These are phyloP conservation scores for Botrytis squamosa DNA, from an alignment of 2,329 filamentous ascomycete species.

Conservation along the genomic window DNA sequence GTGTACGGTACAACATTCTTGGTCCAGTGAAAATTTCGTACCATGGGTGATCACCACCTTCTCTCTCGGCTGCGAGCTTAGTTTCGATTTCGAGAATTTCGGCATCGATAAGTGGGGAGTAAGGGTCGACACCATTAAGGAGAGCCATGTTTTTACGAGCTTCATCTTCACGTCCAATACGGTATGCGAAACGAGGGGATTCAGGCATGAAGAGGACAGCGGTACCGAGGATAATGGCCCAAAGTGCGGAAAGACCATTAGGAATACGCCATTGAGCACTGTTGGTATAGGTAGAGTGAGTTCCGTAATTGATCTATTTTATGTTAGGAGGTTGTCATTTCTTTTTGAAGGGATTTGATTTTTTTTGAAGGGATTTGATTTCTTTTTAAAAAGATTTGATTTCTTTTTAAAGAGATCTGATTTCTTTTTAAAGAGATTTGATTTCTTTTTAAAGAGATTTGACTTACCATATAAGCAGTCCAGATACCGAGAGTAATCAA, in stretches of 20 bases:
- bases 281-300: constrained; percentile 44
- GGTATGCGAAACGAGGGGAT: constrained; percentile 53
- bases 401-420: too few species aligned
- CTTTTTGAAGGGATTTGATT: neutral
- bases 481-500: constrained; percentile 69
- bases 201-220: constrained; percentile 56
- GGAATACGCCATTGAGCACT: constrained; percentile 63
- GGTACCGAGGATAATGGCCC: constrained; percentile 52
- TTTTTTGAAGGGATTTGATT: too few species aligned
- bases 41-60: constrained; percentile 39
- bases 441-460: neutral
- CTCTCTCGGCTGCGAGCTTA: constrained; percentile 51
- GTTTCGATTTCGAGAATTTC: constrained; percentile 53
- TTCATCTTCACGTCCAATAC: constrained; percentile 47
- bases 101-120: constrained; percentile 43
- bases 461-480: constrained; percentile 50
- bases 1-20: constrained; percentile 62
- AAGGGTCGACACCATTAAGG: constrained; percentile 44
- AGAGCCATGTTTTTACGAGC: constrained; percentile 50
- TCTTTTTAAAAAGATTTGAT: too few species aligned
- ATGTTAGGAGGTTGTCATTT: constrained; percentile 39
- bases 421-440: too few species aligned
- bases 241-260: constrained; percentile 54
- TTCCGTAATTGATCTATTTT: constrained; percentile 57
- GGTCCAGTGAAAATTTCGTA: constrained; percentile 66